Base-by-base conservation (phyloP, 225 moss, liverwort and hornwort species). In the Marchantia paleacea region DNA sequence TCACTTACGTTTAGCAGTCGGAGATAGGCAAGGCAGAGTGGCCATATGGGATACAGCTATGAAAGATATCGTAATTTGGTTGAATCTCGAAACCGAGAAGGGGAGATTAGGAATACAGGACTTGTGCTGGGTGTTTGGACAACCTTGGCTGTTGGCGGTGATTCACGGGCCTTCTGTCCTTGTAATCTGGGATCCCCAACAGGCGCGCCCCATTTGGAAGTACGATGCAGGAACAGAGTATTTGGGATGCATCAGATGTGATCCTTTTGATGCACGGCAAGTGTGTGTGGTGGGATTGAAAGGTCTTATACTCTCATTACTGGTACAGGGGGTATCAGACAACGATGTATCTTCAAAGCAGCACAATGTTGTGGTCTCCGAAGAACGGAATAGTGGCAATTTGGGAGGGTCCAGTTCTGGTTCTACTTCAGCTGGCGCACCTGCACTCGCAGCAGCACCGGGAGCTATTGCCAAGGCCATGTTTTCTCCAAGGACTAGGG, bases 131-230 rank as follows among this genome's bases (percentile, higher is more conserved):
- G 89, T 95, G 70, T 92, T 90, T 82, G 99, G 99, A 65, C 89
- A 89, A 75, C 95, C 94, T n/a, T 99, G 95, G 99, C 82, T 99
- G n/a, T 78, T 99, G 39, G 91, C 94, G 7, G 94, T 79, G 15
- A 94, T 99, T 79, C 99, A 99, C 78, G 99, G 99, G n/a, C 99
- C 99, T 65, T 92, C 99, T 25, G 82, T 86, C 80, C 73, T 99
- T 24, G 91, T 87, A 26, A 91, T 99, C 62, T 99, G 99, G 99
- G 90, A 99, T 69, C 90, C 92, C 52, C 78, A 88, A 14, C 85
- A 88, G 24, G 87, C 90, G 10, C 89, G 88, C 48, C 90, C 89
- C 57, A 74, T 95, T 53, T 99, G 99, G 99, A 92, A 86, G 76
- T 94, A 90, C 57, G 95, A 99, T 81, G 80, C 99, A 49, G 95